Percentiles rank a stretch among this genome's conserved stretches.
Evolutionary conservation across 192 early-diverging fungal species (phyloP).

Genomic region (Kickxella alabastrina): DNA sequence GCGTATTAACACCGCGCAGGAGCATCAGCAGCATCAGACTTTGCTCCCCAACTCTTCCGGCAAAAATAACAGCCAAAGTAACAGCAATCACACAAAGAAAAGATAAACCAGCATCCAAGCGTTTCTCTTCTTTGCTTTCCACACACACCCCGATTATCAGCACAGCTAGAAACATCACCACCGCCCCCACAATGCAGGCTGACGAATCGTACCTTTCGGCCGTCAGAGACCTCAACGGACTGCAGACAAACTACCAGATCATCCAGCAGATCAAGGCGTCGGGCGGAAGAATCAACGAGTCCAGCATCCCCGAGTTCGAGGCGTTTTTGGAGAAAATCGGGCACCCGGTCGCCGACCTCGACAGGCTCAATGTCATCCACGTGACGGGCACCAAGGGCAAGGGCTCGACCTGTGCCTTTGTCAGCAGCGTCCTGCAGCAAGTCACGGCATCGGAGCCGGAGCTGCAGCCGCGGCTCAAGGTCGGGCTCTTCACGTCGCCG

Average conservation of each 20-base stretch:
- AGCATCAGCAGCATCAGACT: too few species aligned
- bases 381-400: slow-evolving; percentile 86
- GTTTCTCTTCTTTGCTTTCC: too few species aligned
- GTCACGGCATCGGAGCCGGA: slow-evolving; percentile 2
- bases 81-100: too few species aligned
- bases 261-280: slow-evolving; percentile 64
- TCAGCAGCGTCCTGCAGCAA: slow-evolving; percentile 70
- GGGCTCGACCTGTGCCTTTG: slow-evolving; percentile 79
- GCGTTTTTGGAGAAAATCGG: slow-evolving; percentile 31
- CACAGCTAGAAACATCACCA: too few species aligned
- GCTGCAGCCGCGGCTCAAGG: too few species aligned
- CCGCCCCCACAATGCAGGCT: too few species aligned
- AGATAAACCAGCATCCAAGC: too few species aligned
- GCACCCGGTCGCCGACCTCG: slow-evolving; percentile 56
- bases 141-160: too few species aligned
- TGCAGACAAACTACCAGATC: slow-evolving; percentile 82
- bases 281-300: slow-evolving; percentile 26
- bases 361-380: slow-evolving; percentile 76
- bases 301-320: slow-evolving; percentile 30
- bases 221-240: slow-evolving; percentile 71
- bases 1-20: too few species aligned
- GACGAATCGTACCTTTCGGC: slow-evolving; percentile 52
- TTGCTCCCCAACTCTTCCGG: too few species aligned
- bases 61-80: too few species aligned
- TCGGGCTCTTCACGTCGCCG: slow-evolving; percentile 89